Base-by-base conservation (phyloP, 805 yeast genomes). In the Candida sonorensis region DNA sequence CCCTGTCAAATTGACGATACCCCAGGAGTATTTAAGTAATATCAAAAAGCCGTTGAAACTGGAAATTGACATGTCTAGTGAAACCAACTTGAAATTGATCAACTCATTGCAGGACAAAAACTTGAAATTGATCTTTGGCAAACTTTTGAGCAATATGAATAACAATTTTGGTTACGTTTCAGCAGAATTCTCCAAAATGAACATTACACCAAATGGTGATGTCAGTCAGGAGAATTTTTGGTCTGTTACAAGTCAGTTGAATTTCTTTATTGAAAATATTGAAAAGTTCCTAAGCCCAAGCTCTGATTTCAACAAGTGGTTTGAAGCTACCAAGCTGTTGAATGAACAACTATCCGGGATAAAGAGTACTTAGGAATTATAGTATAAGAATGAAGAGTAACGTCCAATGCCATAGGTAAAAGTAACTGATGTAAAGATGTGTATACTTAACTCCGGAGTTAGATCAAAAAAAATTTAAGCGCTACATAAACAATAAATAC, bases 41-140 rank as follows among this genome's bases (percentile, higher is more conserved):
- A 32, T 42, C 14, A 50, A 49, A 19, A 57, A 50, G 30, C 37
- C 44, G 0, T 26, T 57, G 18, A 51, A 42, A 17, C 30, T 60
- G 19, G 61, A 55, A 25, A 23, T 60, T 18, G 63, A 57, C 31
- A 51, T 59, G 53, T 44, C 57, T 7, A 48, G 46, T 30, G 45
- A 45, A 18, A 40, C 44, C 12, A 50, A 53, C 23, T 26, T 55
- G 24, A 42, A 47, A 11, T 26, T 57, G 33, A 30, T 59, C 5
- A 48, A 45, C 11, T 45, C 53, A 0, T 46, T 58, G 7, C 41
- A 44, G 24, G 60, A 58, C 33, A 45, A 48, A 12, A 45, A 42
- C 20, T 28, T 52, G 16, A 51, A 44, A 34, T 37, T 58, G 18
- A 51, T 55, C 7, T 40, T 60, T 27, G 61, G 60, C 9, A 50